Conservation (phyloP, 805 yeast species). For the Saccharomycopsis vini region DNA sequence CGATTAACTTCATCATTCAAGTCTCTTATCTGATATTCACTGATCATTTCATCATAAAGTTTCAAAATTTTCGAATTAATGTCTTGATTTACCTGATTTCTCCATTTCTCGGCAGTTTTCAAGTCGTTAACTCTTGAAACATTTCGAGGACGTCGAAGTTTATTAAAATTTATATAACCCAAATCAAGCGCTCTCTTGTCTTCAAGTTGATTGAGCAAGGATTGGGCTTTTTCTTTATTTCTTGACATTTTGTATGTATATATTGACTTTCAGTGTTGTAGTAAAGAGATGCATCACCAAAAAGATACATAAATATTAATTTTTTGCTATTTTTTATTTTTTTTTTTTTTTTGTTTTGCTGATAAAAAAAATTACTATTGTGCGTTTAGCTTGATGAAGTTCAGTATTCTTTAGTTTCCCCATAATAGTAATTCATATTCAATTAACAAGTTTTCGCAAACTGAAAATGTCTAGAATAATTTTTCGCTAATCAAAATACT, state of each 20-base stretch:
- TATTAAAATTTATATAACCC: constrained; percentile 49
- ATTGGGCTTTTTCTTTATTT: constrained; percentile 67
- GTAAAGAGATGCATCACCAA: too few relatives aligned
- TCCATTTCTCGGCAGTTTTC: constrained; percentile 64
- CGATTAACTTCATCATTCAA: constrained; percentile 67
- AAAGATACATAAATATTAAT: too few relatives aligned
- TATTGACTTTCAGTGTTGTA: too few relatives aligned
- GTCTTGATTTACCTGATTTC: constrained; percentile 53
- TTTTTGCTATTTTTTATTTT: too few relatives aligned
- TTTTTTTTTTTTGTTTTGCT: too few relatives aligned
- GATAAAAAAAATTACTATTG: too few relatives aligned
- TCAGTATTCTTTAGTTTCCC: too few relatives aligned
- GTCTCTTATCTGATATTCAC: constrained; percentile 59
- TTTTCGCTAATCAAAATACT: too few relatives aligned
- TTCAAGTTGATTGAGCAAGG: constrained; percentile 57
- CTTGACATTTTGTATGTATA: constrained; percentile 68
- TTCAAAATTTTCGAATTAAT: constrained; percentile 50
- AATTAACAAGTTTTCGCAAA: too few relatives aligned
- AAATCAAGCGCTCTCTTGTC: constrained; percentile 50
- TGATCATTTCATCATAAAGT: constrained; percentile 51
- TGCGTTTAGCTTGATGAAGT: too few relatives aligned
- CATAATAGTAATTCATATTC: too few relatives aligned
- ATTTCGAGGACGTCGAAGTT: constrained; percentile 51
- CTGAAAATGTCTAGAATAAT: too few relatives aligned
- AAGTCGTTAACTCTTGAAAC: constrained; percentile 44